These are phyloP conservation scores for Brasilioporus rufonigricans DNA, from an alignment of 768 basidiomycete genomes.

Conservation along the genomic window DNA sequence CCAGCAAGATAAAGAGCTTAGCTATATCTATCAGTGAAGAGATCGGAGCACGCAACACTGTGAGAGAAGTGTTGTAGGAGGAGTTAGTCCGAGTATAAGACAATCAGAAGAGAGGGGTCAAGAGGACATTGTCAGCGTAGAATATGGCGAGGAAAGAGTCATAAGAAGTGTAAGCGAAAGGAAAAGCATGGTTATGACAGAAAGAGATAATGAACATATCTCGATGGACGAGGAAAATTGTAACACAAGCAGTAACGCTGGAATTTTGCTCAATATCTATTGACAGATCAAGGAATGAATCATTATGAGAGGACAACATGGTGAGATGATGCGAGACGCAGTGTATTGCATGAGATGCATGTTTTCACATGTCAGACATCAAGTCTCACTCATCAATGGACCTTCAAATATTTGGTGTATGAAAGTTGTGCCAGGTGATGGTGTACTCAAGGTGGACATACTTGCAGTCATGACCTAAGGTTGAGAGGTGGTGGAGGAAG, in stretches of 20 bases:
- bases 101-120: too few relatives aligned
- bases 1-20: too few relatives aligned
- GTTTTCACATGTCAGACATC: slow-evolving; percentile 97
- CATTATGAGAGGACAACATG: slow-evolving; percentile 75
- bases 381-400: slow-evolving; percentile 91
- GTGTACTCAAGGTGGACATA: slow-evolving; percentile 45
- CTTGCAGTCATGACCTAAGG: slow-evolving; percentile 40
- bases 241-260: slow-evolving; percentile 89
- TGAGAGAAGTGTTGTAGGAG: too few relatives aligned
- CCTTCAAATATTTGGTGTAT: slow-evolving; percentile 95
- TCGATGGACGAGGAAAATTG: too few relatives aligned
- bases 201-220: too few relatives aligned
- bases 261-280: slow-evolving; percentile 99
- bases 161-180: too few relatives aligned
- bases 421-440: slow-evolving; percentile 60
- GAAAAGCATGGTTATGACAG: too few relatives aligned
- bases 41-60: too few relatives aligned
- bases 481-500: slow-evolving; percentile 47
- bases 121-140: too few relatives aligned
- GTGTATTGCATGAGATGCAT: slow-evolving; percentile 43
- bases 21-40: too few relatives aligned
- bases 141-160: too few relatives aligned
- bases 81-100: too few relatives aligned
- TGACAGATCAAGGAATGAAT: slow-evolving; percentile 96
- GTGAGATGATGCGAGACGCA: slow-evolving; percentile 12